Conservation (phyloP, 352 stramenopile genomes). For the Phytophthora pinifolia region DNA sequence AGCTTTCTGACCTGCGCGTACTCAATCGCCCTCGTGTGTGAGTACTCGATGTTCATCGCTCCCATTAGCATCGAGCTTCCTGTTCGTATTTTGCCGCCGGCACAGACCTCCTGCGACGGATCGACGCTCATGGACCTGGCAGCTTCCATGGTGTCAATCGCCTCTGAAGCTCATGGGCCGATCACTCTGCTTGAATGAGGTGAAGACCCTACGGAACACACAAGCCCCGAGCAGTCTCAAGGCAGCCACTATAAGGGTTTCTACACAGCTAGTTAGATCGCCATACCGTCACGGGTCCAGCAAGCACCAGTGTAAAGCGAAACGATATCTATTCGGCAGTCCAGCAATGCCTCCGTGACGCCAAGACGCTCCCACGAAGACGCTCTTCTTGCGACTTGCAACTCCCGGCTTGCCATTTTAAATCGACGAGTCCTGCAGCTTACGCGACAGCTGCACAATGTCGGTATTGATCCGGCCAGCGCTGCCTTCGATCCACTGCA, state of each 20-base stretch:
- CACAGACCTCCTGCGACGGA: constrained; percentile 16
- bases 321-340: constrained; percentile 35
- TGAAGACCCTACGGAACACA: constrained; percentile 3
- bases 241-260: constrained; percentile 20
- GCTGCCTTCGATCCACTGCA: constrained; percentile 85
- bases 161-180: constrained; percentile 15
- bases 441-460: constrained; percentile 60
- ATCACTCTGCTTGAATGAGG: constrained; percentile 26
- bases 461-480: constrained; percentile 66
- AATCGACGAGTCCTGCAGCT: constrained; percentile 69
- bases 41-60: constrained; percentile 34
- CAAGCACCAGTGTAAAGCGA: constrained; percentile 15
- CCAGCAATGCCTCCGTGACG: constrained; percentile 22
- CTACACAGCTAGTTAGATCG: constrained; percentile 21
- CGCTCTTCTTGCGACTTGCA: constrained; percentile 28
- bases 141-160: constrained; percentile 22
- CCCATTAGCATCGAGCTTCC: constrained; percentile 39
- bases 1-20: constrained; percentile 67
- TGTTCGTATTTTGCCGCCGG: constrained; percentile 34
- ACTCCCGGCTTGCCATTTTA: constrained; percentile 35
- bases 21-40: constrained; percentile 59
- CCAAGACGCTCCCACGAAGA: constrained; percentile 31
- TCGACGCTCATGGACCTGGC: constrained; percentile 27
- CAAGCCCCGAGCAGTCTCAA: constrained; percentile 1
- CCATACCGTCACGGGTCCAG: constrained; percentile 3